These are phyloP conservation scores for Sophora flavescens DNA, from an alignment of 306 rosid genomes.

Conservation along the genomic window DNA sequence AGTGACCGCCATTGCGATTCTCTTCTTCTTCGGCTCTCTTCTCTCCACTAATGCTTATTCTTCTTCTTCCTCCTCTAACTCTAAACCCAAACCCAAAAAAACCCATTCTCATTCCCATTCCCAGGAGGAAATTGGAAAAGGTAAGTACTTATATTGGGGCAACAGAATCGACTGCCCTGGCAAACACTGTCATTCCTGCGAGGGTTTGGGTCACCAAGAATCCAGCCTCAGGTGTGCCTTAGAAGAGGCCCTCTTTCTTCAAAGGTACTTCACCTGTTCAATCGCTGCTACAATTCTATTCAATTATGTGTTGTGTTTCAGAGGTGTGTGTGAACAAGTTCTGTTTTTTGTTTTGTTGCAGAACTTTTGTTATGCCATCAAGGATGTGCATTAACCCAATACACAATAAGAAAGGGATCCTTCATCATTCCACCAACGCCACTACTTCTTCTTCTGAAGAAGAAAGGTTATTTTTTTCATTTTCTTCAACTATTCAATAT, in stretches of 20 bases:
- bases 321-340: background rate
- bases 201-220: conserved; percentile 95
- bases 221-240: conserved; percentile 97
- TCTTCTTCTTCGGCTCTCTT: conserved; percentile 22
- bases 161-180: conserved; percentile 91
- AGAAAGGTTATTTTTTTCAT: conserved; percentile 60
- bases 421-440: conserved; percentile 63
- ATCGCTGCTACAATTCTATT: too few species aligned
- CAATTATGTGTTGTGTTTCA: background rate
- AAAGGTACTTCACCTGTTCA: conserved; percentile 35
- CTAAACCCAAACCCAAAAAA: too few species aligned
- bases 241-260: conserved; percentile 85
- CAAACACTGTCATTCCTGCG: conserved; percentile 85
- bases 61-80: too few species aligned
- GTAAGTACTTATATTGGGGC: conserved; percentile 86
- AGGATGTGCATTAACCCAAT: conserved; percentile 95
- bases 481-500: background rate
- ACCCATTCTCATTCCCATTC: too few species aligned
- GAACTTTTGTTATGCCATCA: conserved; percentile 93
- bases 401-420: conserved; percentile 88
- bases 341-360: conserved; percentile 47
- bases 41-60: conserved; percentile 5
- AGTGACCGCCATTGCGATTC: conserved; percentile 22
- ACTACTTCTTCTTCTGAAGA: conserved; percentile 62
- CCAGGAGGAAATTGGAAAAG: background rate